phyloP scores from a whole-genome alignment of 257 asterid genomes.

The Verbena officinalis region DNA sequence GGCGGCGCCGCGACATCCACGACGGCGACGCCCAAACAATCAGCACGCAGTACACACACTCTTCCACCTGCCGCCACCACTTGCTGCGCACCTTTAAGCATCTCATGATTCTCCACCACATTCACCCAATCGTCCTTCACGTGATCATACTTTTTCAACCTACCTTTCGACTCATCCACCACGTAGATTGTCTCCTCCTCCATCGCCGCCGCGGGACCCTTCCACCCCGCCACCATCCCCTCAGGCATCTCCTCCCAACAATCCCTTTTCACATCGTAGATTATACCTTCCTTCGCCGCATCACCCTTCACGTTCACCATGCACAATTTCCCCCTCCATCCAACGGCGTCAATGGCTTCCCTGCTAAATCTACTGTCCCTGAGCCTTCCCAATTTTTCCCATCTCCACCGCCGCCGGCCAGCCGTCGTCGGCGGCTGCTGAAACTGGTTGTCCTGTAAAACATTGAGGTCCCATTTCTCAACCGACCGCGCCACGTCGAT shows the following conservation, averaged over 20 bases:
- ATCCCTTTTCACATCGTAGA: constrained; percentile 51
- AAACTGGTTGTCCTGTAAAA: too few relatives aligned
- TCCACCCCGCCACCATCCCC: constrained; percentile 53
- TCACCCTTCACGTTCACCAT: constrained; percentile 64
- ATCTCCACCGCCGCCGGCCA: constrained; percentile 51
- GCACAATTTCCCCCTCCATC: constrained; percentile 62
- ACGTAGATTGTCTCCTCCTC: constrained; percentile 47
- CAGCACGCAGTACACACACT: constrained; percentile 54
- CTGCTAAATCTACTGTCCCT: constrained; percentile 66
- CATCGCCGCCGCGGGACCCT: constrained; percentile 52
- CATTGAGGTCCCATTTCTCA: constrained; percentile 58
- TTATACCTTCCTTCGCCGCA: constrained; percentile 65
- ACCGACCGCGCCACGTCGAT: constrained; percentile 57
- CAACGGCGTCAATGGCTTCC: constrained; percentile 55
- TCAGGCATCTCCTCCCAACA: constrained; percentile 70
- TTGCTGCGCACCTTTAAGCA: constrained; percentile 58
- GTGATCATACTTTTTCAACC: constrained; percentile 46
- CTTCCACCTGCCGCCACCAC: constrained; percentile 65
- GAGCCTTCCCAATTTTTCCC: constrained; percentile 54
- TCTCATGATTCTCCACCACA: constrained; percentile 35
- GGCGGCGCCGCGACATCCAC: constrained; percentile 75
- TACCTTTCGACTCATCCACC: constrained; percentile 66
- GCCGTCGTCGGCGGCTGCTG: neutral
- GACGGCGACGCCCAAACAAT: constrained; percentile 49
- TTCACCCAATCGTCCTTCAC: constrained; percentile 58